Conservation (phyloP, 2,329 filamentous ascomycete genomes). For the Zasmidium citrigriseum region DNA sequence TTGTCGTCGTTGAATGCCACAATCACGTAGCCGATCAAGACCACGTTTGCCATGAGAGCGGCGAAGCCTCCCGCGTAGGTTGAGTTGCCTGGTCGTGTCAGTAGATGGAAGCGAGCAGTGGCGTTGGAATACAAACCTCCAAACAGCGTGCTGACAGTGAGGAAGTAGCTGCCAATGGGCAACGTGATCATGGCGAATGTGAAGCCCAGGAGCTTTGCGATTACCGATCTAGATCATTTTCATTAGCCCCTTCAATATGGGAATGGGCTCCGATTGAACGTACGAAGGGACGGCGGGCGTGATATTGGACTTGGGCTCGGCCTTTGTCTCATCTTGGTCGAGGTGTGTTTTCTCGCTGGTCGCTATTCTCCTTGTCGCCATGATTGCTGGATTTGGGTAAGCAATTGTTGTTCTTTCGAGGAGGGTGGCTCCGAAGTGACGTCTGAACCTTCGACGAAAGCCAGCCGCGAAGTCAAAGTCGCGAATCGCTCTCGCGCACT, state of each 20-base stretch:
- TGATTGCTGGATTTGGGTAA: slow-evolving; percentile 41
- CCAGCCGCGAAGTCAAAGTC: neutral
- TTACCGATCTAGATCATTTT: slow-evolving; percentile 65
- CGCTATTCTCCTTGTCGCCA: slow-evolving; percentile 71
- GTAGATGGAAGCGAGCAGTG: neutral
- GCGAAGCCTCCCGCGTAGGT: slow-evolving; percentile 84
- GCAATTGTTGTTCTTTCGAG: neutral
- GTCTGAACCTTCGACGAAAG: neutral
- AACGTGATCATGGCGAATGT: slow-evolving; percentile 86
- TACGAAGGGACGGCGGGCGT: slow-evolving; percentile 82
- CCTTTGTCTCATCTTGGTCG: slow-evolving; percentile 38
- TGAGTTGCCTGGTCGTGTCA: slow-evolving; percentile 67
- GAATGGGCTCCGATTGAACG: slow-evolving; percentile 37
- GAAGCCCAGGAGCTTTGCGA: slow-evolving; percentile 86
- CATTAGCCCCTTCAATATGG: neutral
- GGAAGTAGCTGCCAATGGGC: slow-evolving; percentile 87
- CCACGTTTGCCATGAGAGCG: slow-evolving; percentile 86
- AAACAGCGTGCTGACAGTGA: slow-evolving; percentile 75
- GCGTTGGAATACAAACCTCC: slow-evolving; percentile 57
- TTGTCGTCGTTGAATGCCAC: slow-evolving; percentile 89
- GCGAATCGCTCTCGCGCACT: neutral
- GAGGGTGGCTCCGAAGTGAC: neutral
- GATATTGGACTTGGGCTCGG: slow-evolving; percentile 63
- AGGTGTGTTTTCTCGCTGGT: slow-evolving; percentile 67
- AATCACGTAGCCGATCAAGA: slow-evolving; percentile 85